A percentile compares a stretch with the other conserved stretches of the same genome.
phyloP scores from a whole-genome alignment of 768 basidiomycete genomes.

The Pisolithus microcarpus region DNA sequence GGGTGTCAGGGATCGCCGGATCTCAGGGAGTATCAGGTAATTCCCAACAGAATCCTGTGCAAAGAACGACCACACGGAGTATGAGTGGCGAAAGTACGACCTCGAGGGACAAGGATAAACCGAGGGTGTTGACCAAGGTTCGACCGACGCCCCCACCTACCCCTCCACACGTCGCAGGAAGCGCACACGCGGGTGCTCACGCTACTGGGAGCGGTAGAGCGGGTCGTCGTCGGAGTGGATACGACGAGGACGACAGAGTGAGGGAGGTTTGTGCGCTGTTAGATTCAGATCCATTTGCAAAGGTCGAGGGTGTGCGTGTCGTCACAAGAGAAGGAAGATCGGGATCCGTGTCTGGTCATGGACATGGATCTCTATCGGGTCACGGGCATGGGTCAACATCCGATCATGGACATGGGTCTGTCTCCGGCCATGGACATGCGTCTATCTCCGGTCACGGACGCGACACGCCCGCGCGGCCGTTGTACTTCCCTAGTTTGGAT shows the following conservation, averaged over 20 bases:
- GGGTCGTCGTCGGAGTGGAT: not conserved
- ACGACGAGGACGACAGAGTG: not conserved
- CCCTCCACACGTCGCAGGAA: constrained; percentile 9
- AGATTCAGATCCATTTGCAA: constrained; percentile 43
- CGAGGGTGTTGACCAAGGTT: constrained; percentile 25
- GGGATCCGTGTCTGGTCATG: not conserved
- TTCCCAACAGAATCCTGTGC: not conserved
- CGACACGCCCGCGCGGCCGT: not conserved
- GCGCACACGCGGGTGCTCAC: not conserved
- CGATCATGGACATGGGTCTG: not conserved
- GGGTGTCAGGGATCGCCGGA: not conserved
- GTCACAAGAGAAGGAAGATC: constrained; percentile 12
- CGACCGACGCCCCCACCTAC: constrained; percentile 29
- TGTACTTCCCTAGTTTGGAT: not conserved
- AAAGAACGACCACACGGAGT: not conserved
- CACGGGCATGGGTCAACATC: not conserved
- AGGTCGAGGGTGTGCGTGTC: constrained; percentile 45
- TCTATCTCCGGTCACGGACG: constrained; percentile 1
- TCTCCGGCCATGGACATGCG: constrained; percentile 2
- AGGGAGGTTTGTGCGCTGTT: constrained; percentile 17
- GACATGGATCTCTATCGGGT: not conserved
- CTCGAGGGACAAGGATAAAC: constrained; percentile 7
- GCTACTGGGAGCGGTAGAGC: constrained; percentile 3
- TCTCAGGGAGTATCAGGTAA: not conserved
- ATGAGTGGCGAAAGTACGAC: not conserved